Conservation (phyloP, 2,329 filamentous ascomycete species). For the Colletotrichum sp. region DNA sequence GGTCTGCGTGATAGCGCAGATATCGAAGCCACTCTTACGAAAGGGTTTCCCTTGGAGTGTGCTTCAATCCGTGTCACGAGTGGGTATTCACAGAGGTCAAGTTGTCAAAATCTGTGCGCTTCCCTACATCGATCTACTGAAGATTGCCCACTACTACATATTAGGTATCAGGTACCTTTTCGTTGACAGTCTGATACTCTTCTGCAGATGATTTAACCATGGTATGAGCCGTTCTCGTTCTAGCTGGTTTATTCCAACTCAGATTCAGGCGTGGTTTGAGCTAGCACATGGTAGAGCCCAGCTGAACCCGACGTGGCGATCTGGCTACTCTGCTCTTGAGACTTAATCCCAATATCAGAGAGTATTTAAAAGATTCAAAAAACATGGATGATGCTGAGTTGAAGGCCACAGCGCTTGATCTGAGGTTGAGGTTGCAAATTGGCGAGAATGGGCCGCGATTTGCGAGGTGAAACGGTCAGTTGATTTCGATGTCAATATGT, state of each 20-base stretch:
- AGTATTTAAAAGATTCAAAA: constrained; percentile 6
- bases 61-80: background rate
- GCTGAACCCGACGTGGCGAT: background rate
- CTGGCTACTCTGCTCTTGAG: constrained; percentile 12
- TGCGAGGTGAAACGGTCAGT: background rate
- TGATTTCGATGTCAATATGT: background rate
- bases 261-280: background rate
- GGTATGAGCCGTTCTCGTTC: background rate
- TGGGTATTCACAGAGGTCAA: background rate
- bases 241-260: background rate
- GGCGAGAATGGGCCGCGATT: background rate
- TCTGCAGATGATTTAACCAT: background rate
- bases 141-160: background rate
- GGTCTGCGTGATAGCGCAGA: constrained; percentile 23
- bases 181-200: background rate
- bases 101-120: background rate
- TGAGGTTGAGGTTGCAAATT: background rate
- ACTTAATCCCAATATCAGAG: background rate
- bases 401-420: background rate
- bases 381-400: background rate
- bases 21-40: background rate
- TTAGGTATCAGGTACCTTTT: background rate
- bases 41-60: background rate
- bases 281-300: background rate
- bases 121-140: background rate